These are phyloP conservation scores for Leccinum cinnamomeum DNA, from an alignment of 1,284 basidiomycete genomes.

Conservation along the genomic window DNA sequence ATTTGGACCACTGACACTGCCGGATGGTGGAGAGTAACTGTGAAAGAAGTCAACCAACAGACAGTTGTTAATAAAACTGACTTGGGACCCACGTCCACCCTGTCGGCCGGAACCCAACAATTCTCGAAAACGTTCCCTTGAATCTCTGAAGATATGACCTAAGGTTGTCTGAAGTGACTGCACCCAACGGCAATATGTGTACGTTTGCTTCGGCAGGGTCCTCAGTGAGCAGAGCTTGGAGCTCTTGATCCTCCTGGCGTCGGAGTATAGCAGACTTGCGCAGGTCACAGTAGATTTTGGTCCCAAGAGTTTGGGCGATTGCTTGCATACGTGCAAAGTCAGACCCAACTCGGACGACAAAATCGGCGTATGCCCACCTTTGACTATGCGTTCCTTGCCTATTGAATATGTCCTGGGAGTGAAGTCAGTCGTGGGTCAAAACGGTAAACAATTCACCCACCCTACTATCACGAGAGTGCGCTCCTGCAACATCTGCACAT, in stretches of 20 bases:
- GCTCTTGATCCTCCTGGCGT: constrained; percentile 81
- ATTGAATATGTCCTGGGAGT: constrained; percentile 85
- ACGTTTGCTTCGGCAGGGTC: constrained; percentile 80
- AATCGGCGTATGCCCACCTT: constrained; percentile 55
- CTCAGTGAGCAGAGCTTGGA: constrained; percentile 76
- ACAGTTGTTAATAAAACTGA: not conserved
- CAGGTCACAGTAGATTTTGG: constrained; percentile 90
- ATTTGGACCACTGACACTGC: constrained; percentile 62
- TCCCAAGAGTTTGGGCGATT: constrained; percentile 77
- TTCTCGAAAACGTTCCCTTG: constrained; percentile 71
- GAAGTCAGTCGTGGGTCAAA: constrained; percentile 4
- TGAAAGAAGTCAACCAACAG: constrained; percentile 4
- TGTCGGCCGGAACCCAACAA: constrained; percentile 87
- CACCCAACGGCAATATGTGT: constrained; percentile 82
- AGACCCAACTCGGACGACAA: not conserved
- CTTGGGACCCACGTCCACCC: constrained; percentile 68
- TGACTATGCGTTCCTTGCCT: constrained; percentile 96
- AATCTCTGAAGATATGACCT: constrained; percentile 78
- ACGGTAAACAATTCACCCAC: constrained; percentile 39
- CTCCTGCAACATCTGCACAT: constrained; percentile 31
- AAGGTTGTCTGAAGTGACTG: constrained; percentile 78
- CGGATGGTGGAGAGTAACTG: constrained; percentile 73
- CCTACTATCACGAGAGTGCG: constrained; percentile 81
- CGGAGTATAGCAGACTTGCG: constrained; percentile 79
- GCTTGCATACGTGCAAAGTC: too few relatives aligned